Evolutionary conservation across 176 grass and related monocot species (phyloP).

Genomic region (Triticum monococcum): DNA sequence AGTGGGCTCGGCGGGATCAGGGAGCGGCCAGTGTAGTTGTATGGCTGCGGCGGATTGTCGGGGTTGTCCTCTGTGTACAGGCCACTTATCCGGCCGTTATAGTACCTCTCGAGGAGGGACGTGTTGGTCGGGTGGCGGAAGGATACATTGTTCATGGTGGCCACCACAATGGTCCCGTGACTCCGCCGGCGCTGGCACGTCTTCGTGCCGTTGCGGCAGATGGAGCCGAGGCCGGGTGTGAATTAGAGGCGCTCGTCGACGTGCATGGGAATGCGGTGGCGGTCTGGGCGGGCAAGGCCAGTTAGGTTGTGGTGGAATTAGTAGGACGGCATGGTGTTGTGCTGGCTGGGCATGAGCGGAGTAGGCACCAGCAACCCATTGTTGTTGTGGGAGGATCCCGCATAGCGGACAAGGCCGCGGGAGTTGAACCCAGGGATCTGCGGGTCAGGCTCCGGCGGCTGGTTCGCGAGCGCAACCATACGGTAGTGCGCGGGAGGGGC

Average conservation of each 20-base stretch:
- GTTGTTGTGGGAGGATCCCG: not conserved
- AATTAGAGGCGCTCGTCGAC: constrained; percentile 40
- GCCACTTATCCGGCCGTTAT: not conserved
- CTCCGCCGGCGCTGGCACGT: not conserved
- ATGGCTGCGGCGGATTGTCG: constrained; percentile 23
- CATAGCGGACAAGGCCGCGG: constrained; percentile 33
- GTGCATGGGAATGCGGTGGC: not conserved
- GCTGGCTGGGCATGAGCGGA: constrained; percentile 30
- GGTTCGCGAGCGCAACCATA: constrained; percentile 31
- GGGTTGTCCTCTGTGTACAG: constrained; percentile 39
- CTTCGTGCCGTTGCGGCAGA: not conserved
- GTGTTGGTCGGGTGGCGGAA: constrained; percentile 24
- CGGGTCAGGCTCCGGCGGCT: constrained; percentile 17
- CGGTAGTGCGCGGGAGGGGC: constrained; percentile 2
- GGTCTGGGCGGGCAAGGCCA: not conserved
- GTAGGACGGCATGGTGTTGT: constrained; percentile 39
- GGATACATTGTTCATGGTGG: constrained; percentile 70
- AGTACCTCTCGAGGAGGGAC: constrained; percentile 49
- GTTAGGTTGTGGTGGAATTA: constrained; percentile 26
- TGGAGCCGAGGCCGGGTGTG: constrained; percentile 25
- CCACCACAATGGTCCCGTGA: constrained; percentile 26
- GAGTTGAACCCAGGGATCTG: constrained; percentile 8
- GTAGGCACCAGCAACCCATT: constrained; percentile 24
- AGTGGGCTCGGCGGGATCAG: not conserved
- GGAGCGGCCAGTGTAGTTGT: constrained; percentile 43